Evolutionary conservation across 768 basidiomycete species (phyloP), one percentile per base, ranked within the genome.

Genomic region (Tricholoma flavovirens): DNA sequence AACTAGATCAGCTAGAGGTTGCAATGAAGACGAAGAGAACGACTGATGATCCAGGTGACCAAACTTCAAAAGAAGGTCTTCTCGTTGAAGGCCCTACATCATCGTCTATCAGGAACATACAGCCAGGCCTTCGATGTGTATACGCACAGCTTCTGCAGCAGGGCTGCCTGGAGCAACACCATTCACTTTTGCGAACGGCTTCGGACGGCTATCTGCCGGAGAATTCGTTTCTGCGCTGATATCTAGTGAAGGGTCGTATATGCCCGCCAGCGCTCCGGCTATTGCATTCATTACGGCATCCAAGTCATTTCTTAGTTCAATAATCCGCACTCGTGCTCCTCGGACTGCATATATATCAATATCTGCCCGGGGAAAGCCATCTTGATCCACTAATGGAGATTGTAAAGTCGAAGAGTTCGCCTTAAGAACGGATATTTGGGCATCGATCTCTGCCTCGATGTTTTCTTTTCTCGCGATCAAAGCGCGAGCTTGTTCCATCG

Each of bases 351-450:
- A 90, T 15, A 96, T 77, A 61, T 95, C 90, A 59, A 98, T 80
- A 71, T 96, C 88, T 12, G 83, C 83, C 12, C 93, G 80, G 1
- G 95, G 95, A 69, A 92, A 98, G 6, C 96, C 96, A 52, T 97
- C 90, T 0, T 75, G 59, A 66, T 97, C 93, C 48, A 97, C 81
- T 32, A 98, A 81, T 0, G 90, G 84, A 0, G 88, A 82, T 22
- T 81, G 71, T 75, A 93, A 81, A 2, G 80, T 84, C 30, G 79
- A 79, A 40, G 78, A 71, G 63, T 91, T 88, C 50, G 78, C 73
- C 62, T 76, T 73, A 61, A 93, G 82, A 54, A 91, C 77, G 42
- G 80, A 72, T 35, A 80, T 70, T 51, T 90, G 83, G 9, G 74
- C 71, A 53, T 80, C 77, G 51, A 95, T 79, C 62, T 91, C 84